Evolutionary conservation across 2,329 filamentous ascomycete species (phyloP), one percentile per base, ranked within the genome.

Genomic region (Ascomycota sp.): DNA sequence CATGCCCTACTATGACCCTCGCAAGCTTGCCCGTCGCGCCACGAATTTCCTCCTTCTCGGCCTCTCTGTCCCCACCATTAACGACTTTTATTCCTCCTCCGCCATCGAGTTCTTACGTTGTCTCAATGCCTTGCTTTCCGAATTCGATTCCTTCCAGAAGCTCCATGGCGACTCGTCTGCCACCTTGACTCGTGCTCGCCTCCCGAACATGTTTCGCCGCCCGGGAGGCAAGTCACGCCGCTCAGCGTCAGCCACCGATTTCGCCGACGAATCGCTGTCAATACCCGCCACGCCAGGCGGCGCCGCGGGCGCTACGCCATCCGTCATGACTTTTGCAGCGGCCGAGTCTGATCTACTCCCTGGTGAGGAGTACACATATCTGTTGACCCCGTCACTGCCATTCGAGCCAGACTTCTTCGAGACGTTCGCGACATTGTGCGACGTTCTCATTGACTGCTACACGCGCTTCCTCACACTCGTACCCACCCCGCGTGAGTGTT

Each of bases 351-450:
- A 82, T 40, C 62, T 82, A 21, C 58, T 79, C 1, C 76, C 78
- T 0, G 82, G 83, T 28, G 83, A 92, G 48, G 81, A 91, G 46
- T 98, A 93, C 52, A 72, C 73, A 0, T 75, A 86, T 50, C 64
- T 98, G 2, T 65, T 93, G 13, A 95, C 86, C n/a, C 89, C 89
- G 0, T 76, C 74, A 11, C 58, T 98, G 32, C 89, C 89, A 0
- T 98, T 98, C 48, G 84, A 95, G 41, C 89, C 89, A 0, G 89
- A 98, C 54, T 98, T 92, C 47, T 89, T 86, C 53, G 83, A 91
- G 57, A 93, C 84, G 0, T 95, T 95, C 57, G 77, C 83, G 10
- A 93, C 89, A 9, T 64, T 98, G 6, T 95, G 89, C 57, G 89
- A 98, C 49, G 81, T 92, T 3, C 59, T 98, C 39, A 91, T 93